Evolutionary conservation across 176 grass and related monocot species (phyloP), one percentile per base, ranked within the genome.

Genomic region (Eleusine indica): DNA sequence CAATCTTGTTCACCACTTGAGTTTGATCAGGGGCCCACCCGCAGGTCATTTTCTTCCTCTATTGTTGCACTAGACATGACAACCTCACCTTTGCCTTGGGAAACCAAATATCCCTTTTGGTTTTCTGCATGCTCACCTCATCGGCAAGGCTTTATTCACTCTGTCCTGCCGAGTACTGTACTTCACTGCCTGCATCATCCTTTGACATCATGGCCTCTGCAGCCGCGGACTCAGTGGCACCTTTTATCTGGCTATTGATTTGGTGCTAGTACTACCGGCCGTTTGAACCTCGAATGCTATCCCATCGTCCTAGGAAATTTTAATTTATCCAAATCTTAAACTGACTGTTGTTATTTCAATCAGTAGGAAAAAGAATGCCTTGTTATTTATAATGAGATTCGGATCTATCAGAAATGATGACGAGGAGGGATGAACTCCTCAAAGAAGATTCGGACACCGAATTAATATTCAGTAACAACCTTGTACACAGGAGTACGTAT

Each of bases 31-130:
- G 77, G 70, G 0, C n/a, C 58, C 58, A 56, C 53, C 25, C 14
- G 9, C 62, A 65, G 58, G 58, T 1, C 47, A 42, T 62, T 57
- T 57, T 15, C 15, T 56, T 18, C 16, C 52, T 21, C 56, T 32
- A 52, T 68, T 29, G 6, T 16, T 3, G 8, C 18, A 67, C 46
- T 60, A 22, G 47, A 53, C 52, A 39, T 66, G 7, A 53, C 49
- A 8, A 75, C 49, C 52, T 54, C 54, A 58, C 32, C 9, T 84
- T 65, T 54, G 47, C 78, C 83, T 86, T 77, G 77, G 71, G 66
- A 89, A 85, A 62, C 83, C 71, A 76, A 82, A 77, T 71, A 25
- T 52, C 9, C 66, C 58, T 58, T 74, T 80, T 69, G 49, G 28
- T 53, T 66, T 21, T 60, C 51, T 64, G 60, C 48, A 17, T 57